Evolutionary conservation across 148 eudicot genomes (phyloP).

Genomic region (Nepenthes mirabilis): DNA sequence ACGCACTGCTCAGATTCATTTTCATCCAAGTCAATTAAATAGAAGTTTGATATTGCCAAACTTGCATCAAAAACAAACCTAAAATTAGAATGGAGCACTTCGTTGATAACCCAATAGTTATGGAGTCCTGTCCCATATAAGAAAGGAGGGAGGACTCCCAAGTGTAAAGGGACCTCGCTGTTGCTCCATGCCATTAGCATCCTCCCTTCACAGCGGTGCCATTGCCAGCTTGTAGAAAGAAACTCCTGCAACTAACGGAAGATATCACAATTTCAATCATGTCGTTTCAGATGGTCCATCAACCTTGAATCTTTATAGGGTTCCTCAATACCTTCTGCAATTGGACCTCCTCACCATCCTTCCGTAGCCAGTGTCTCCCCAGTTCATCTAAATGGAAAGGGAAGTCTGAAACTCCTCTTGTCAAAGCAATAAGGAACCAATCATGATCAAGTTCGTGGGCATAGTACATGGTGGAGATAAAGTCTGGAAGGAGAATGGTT

Average conservation of each 20-base stretch:
- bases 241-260: constrained; percentile 72
- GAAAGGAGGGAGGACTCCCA: constrained; percentile 86
- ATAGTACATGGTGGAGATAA: constrained; percentile 38
- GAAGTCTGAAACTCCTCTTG: constrained; percentile 39
- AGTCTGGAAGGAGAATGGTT: constrained; percentile 61
- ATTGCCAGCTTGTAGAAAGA: constrained; percentile 24
- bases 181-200: constrained; percentile 90
- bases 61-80: constrained; percentile 87
- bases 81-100: constrained; percentile 54
- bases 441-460: constrained; percentile 75
- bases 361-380: constrained; percentile 49
- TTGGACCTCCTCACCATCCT: constrained; percentile 35
- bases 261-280: constrained; percentile 13
- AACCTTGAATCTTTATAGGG: constrained; percentile 9
- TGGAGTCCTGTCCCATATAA: constrained; percentile 69
- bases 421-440: constrained; percentile 69
- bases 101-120: constrained; percentile 70
- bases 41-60: constrained; percentile 51
- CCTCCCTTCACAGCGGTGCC: constrained; percentile 35
- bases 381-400: constrained; percentile 46
- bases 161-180: constrained; percentile 63
- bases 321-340: constrained; percentile 40
- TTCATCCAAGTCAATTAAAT: constrained; percentile 21
- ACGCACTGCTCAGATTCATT: constrained; percentile 10
- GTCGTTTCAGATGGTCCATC: constrained; percentile 5